A percentile compares a stretch with the other conserved stretches of the same genome.
Conservation (phyloP, 2,329 filamentous ascomycete genomes). For the Venturia oleaginea region DNA sequence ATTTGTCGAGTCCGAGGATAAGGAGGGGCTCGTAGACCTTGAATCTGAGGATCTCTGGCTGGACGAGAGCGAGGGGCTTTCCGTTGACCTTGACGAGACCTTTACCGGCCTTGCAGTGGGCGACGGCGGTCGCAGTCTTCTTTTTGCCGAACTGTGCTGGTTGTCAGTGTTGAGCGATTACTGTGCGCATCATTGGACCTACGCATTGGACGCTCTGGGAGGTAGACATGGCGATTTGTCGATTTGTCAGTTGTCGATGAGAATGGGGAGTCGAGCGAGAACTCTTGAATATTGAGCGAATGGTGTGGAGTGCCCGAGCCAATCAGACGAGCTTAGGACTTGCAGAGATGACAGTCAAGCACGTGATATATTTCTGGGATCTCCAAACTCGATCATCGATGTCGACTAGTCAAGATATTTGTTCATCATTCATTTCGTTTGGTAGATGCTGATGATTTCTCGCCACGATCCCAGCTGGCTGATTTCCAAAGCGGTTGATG, state of each 20-base stretch:
- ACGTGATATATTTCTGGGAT: not conserved
- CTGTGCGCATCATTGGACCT: not conserved
- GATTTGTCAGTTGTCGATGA: not conserved
- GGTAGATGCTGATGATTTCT: too few relatives aligned
- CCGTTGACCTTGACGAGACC: conserved; percentile 99
- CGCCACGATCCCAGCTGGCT: too few relatives aligned
- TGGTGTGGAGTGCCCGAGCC: not conserved
- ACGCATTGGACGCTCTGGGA: conserved; percentile 16
- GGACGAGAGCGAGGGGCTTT: conserved; percentile 84
- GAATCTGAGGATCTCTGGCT: conserved; percentile 96
- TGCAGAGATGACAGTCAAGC: not conserved
- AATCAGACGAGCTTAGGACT: not conserved
- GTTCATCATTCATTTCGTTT: too few relatives aligned
- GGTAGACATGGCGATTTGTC: conserved; percentile 13
- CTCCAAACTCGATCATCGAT: too few relatives aligned
- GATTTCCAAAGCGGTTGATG: too few relatives aligned
- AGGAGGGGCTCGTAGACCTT: conserved; percentile 99
- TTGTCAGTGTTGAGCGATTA: not conserved
- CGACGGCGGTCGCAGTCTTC: conserved; percentile 63
- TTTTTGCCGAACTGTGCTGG: conserved; percentile 69
- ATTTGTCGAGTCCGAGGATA: conserved; percentile 95
- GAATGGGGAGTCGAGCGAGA: not conserved
- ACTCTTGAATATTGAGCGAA: not conserved
- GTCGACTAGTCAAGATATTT: too few relatives aligned
- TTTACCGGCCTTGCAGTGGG: conserved; percentile 83